A percentile compares a stretch with the other conserved stretches of the same genome.
phyloP scores from a whole-genome alignment of 2,329 filamentous ascomycete genomes.

The Fusarium graminum region DNA sequence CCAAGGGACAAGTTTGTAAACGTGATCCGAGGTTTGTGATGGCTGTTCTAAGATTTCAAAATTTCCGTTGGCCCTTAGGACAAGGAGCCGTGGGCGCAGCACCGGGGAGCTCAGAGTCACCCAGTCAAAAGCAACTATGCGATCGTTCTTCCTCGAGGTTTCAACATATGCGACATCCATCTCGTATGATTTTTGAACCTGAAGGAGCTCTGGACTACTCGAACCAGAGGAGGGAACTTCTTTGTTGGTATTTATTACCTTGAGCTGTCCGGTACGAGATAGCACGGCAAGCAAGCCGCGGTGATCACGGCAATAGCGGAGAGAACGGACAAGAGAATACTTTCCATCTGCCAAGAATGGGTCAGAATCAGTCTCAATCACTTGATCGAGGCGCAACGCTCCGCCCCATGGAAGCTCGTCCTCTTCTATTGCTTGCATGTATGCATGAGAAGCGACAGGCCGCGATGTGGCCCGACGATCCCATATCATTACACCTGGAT shows the following conservation, averaged over 20 bases:
- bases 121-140: constrained; percentile 78
- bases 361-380: constrained; percentile 67
- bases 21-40: constrained; percentile 67
- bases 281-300: constrained; percentile 72
- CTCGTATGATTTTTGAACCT: constrained; percentile 71
- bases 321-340: constrained; percentile 71
- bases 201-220: constrained; percentile 69
- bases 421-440: constrained; percentile 70
- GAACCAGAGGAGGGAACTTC: constrained; percentile 62
- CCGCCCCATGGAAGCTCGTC: constrained; percentile 74
- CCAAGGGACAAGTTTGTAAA: constrained; percentile 73
- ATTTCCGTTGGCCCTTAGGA: constrained; percentile 69
- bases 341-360: constrained; percentile 66
- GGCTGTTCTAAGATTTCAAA: constrained; percentile 74
- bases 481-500: constrained; percentile 82
- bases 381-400: constrained; percentile 68
- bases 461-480: constrained; percentile 75
- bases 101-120: constrained; percentile 69
- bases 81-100: constrained; percentile 69
- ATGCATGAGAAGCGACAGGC: constrained; percentile 65
- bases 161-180: constrained; percentile 71
- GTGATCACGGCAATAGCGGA: constrained; percentile 73
- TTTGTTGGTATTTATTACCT: constrained; percentile 69
- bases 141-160: constrained; percentile 65
- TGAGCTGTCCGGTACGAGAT: constrained; percentile 73